Percentiles rank a stretch among this genome's conserved stretches.
Conservation (phyloP, 1,139 yeast species). For the Arxiozyma slooffiae region DNA sequence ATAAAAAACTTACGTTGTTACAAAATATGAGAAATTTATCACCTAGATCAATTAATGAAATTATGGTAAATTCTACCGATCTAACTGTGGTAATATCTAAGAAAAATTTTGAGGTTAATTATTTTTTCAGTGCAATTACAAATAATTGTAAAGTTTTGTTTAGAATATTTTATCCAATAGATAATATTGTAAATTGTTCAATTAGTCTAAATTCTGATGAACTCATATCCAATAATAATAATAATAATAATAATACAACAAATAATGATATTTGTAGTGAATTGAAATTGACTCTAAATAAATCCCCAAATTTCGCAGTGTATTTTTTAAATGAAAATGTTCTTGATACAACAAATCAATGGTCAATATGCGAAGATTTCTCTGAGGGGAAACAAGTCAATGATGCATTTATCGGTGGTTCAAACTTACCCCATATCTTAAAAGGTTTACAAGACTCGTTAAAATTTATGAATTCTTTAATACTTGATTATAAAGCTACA, state of each 20-base stretch:
- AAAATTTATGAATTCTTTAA: conserved; percentile 44
- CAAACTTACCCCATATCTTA: conserved; percentile 35
- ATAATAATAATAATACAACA: conserved; percentile 3
- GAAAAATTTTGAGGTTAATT: conserved; percentile 61
- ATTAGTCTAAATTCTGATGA: conserved; percentile 29
- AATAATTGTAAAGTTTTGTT: conserved; percentile 58
- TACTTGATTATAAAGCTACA: conserved; percentile 38
- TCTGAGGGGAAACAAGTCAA: conserved; percentile 75
- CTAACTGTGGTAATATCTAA: conserved; percentile 56
- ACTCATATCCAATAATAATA: conserved; percentile 6
- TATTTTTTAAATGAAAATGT: conserved; percentile 41
- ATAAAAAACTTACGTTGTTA: conserved; percentile 32
- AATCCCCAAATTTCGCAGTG: conserved; percentile 68
- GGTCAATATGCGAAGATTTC: conserved; percentile 78
- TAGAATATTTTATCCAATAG: conserved; percentile 56
- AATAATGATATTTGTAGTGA: conserved; percentile 31
- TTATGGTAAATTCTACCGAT: conserved; percentile 57
- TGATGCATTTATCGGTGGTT: conserved; percentile 49
- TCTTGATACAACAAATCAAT: conserved; percentile 43
- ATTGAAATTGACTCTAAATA: conserved; percentile 41
- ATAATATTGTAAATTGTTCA: conserved; percentile 32
- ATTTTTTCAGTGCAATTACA: conserved; percentile 61
- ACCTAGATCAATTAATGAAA: conserved; percentile 51
- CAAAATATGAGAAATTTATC: conserved; percentile 49
- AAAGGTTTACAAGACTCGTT: conserved; percentile 47